Evolutionary conservation across 805 yeast genomes (phyloP).

Genomic region (Wickerhamomyces xylosicus): DNA sequence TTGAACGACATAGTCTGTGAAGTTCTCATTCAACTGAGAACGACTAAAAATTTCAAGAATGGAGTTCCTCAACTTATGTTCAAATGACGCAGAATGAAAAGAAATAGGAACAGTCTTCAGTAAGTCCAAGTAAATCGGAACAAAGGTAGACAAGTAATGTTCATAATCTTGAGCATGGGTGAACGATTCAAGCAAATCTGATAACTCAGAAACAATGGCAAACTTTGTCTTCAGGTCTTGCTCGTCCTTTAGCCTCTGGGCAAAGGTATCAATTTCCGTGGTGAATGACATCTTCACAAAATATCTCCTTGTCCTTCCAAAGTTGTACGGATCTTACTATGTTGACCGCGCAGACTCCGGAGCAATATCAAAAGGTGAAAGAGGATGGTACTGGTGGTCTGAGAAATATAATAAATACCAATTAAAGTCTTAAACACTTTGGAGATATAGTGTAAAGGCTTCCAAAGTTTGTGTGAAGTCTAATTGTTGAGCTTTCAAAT

Average conservation of each 20-base stretch:
- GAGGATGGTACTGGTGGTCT: no score
- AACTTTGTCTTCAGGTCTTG: constrained; percentile 52
- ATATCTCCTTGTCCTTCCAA: no score
- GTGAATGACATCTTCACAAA: constrained; percentile 30
- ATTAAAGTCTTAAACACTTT: no score
- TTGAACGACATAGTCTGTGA: constrained; percentile 56
- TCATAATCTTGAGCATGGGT: constrained; percentile 77
- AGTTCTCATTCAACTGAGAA: constrained; percentile 71
- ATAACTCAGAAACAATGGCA: constrained; percentile 65
- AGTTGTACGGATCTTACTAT: no score
- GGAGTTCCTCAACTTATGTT: constrained; percentile 68
- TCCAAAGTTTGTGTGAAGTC: no score
- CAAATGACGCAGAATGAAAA: constrained; percentile 53
- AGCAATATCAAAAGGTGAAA: no score
- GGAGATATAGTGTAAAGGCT: no score
- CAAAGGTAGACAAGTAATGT: constrained; percentile 52
- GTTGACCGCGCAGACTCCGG: no score
- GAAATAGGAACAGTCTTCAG: constrained; percentile 66
- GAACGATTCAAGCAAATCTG: constrained; percentile 80
- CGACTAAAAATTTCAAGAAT: constrained; percentile 74
- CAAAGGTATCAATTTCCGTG: constrained; percentile 57
- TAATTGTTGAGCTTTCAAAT: no score
- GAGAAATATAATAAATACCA: no score
- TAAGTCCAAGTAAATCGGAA: constrained; percentile 60
- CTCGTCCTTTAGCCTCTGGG: constrained; percentile 43